Conservation (phyloP, 352 stramenopile species). For the Peronosclerospora sorghi region DNA sequence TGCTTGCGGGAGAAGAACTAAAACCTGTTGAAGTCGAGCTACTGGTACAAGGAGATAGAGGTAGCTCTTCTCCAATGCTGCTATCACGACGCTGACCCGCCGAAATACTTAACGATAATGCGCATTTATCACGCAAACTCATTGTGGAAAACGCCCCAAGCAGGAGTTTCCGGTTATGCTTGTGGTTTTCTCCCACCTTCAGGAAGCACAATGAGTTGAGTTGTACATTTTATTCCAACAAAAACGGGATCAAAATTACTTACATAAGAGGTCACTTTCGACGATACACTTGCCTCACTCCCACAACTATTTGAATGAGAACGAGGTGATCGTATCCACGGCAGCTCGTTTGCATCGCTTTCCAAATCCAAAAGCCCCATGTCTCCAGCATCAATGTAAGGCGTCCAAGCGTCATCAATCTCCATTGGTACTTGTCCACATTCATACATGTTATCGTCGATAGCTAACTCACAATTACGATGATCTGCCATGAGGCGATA, state of each 20-base stretch:
- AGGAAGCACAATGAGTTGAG: constrained; percentile 2
- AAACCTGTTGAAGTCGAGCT: constrained; percentile 21
- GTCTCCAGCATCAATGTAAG: constrained; percentile 27
- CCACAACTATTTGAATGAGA: constrained; percentile 26
- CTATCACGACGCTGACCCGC: constrained; percentile 32
- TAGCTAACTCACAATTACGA: constrained; percentile 1
- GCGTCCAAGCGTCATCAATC: constrained; percentile 32
- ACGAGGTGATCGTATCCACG: not conserved
- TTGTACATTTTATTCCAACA: not conserved
- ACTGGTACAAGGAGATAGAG: constrained; percentile 13
- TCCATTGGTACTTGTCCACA: constrained; percentile 34
- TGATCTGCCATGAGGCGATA: constrained; percentile 28
- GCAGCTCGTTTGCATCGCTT: constrained; percentile 1
- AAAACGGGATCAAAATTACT: constrained; percentile 5
- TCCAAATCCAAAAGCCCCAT: constrained; percentile 29
- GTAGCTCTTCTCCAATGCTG: constrained; percentile 42
- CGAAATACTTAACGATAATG: constrained; percentile 66
- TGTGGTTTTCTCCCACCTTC: constrained; percentile 59
- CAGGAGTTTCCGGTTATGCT: constrained; percentile 76
- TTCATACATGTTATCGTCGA: constrained; percentile 15
- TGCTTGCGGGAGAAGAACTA: constrained; percentile 15
- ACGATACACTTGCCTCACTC: constrained; percentile 15
- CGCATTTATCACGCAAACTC: constrained; percentile 84
- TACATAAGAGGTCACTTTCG: constrained; percentile 42
- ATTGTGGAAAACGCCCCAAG: constrained; percentile 80